Evolutionary conservation across 2,329 filamentous ascomycete genomes (phyloP), one percentile per base, ranked within the genome.

Genomic region (Epichloe brachyelytri): DNA sequence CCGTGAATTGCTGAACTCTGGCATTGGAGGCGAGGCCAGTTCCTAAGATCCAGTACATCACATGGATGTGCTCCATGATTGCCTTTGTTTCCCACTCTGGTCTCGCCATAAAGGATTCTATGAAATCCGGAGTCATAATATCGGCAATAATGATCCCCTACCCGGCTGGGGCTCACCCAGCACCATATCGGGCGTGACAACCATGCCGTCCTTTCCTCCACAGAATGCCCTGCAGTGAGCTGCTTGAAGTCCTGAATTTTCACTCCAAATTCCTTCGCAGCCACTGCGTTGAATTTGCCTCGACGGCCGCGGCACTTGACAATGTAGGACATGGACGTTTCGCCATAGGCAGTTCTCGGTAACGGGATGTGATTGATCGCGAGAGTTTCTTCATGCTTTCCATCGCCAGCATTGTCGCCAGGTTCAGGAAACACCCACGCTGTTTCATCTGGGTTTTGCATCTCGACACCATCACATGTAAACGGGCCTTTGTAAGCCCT

Each of bases 101-200:
- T 34, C 88, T 78, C 37, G 73, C 70, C 43, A 95, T 59, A 49
- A 96, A 74, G 5, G 77, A 68, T 12, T 83, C 79, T 26, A 97
- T 70, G 60, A 93, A 90, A 7, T 81, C 78, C 1, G 64, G 55
- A 14, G 82, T 78, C 1, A 88, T 87, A 7, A 98, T 65, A 58
- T 97, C 90, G 40, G 94, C 72, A 7, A 98, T 74, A 8, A 86
- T 85, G 56, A 95, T 74, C 2, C 88, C 51, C 75, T 78, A 11
- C 89, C 89, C 5, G 77, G 74, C 51, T 81, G 75, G 3, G 75
- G 68, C 11, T 82, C 72, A 1, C 78, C 88, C 48, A 98, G 62
- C 1, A 97, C 89, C 83, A 95, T 93, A 0, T 93, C 86, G 1
- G 91, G 85, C 0, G 84, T 93, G 33, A 98, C 79, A 0, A 76